Percentiles rank a stretch among this genome's conserved stretches.
Conservation (phyloP, 331 rosid species). For the Spiraea crenata region DNA sequence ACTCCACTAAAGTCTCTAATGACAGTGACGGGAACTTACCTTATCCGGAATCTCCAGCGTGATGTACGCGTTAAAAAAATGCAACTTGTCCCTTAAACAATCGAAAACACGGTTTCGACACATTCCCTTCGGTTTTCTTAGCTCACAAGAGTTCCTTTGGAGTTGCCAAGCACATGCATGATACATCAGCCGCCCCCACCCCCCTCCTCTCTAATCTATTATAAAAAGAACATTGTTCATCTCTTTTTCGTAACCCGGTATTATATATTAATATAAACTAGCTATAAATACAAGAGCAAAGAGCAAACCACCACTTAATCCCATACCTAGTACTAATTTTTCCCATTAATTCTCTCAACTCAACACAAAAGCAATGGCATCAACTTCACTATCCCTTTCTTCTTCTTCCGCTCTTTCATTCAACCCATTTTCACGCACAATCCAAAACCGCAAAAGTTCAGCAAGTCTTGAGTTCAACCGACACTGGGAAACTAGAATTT, state of each 20-base stretch:
- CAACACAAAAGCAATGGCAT: conserved; percentile 2
- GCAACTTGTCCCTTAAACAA: background rate
- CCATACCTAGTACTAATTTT: background rate
- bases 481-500: background rate
- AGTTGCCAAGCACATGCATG: background rate
- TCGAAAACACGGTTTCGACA: conserved; percentile 21
- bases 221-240: background rate
- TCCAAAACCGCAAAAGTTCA: background rate
- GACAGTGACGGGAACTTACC: background rate
- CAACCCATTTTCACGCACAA: background rate
- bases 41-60: background rate
- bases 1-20: background rate
- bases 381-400: conserved; percentile 22
- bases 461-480: too few species aligned
- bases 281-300: background rate
- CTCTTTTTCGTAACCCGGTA: too few species aligned
- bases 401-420: background rate
- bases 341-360: background rate
- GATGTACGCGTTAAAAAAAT: conserved; percentile 18
- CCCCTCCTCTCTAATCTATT: background rate
- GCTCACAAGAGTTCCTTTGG: background rate
- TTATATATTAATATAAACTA: background rate
- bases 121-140: background rate
- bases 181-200: background rate
- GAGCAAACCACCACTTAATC: background rate